Percentiles rank a stretch among this genome's conserved stretches.
Evolutionary conservation across 805 yeast species (phyloP).

Genomic region (Kodamaea hsintzibuensis): DNA sequence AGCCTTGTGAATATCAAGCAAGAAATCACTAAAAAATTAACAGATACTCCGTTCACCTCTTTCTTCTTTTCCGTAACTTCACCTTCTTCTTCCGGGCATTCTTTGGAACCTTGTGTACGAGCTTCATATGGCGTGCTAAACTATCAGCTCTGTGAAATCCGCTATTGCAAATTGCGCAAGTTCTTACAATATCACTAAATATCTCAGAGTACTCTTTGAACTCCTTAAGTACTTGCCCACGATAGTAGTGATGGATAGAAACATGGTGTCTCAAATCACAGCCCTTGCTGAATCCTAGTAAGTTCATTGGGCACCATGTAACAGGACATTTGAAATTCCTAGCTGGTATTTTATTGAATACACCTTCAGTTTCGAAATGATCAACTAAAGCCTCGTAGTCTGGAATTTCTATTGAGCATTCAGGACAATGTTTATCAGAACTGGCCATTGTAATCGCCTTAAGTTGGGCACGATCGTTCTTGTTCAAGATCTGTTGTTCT

Average conservation of each 20-base stretch:
- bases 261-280: background rate
- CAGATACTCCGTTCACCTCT: no score
- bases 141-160: background rate
- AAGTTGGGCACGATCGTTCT: background rate
- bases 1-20: no score
- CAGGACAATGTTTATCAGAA: background rate
- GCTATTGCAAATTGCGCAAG: background rate
- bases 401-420: background rate
- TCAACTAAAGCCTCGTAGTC: background rate
- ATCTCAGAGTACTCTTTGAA: background rate
- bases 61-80: no score
- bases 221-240: background rate
- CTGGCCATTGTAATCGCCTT: background rate
- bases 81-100: no score
- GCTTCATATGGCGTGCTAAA: background rate
- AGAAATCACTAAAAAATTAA: no score
- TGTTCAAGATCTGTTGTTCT: background rate
- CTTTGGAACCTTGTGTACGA: no score
- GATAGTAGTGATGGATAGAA: background rate
- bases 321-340: background rate
- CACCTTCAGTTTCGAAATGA: background rate
- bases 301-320: background rate
- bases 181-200: background rate
- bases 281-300: background rate
- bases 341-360: background rate